Conservation (phyloP, 2,329 filamentous ascomycete species). For the Trichoderma asperellum region DNA sequence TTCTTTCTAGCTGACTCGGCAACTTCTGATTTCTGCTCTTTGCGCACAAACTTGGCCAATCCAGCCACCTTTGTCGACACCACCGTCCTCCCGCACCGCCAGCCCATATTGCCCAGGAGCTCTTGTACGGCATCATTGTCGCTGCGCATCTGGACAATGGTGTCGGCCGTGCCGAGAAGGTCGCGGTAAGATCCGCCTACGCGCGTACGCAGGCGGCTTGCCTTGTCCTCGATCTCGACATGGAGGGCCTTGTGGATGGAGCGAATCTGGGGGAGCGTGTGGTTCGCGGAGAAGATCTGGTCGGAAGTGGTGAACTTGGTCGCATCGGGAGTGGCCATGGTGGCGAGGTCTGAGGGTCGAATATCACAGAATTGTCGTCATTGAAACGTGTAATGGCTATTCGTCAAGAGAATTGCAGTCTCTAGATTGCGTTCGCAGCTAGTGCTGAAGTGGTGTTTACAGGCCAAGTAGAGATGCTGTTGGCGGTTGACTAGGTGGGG, state of each 20-base stretch:
- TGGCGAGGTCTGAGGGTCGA: constrained; percentile 24
- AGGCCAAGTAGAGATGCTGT: neutral
- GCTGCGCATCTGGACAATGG: constrained; percentile 85
- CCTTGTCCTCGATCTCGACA: constrained; percentile 64
- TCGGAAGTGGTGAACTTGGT: constrained; percentile 53
- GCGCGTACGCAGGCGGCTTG: constrained; percentile 63
- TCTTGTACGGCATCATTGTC: constrained; percentile 77
- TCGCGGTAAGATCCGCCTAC: constrained; percentile 78
- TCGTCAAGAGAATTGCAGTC: neutral
- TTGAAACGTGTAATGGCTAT: neutral
- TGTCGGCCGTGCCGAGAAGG: constrained; percentile 87
- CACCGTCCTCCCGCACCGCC: constrained; percentile 72
- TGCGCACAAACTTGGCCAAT: constrained; percentile 52
- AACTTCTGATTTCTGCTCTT: constrained; percentile 37
- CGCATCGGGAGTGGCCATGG: constrained; percentile 52
- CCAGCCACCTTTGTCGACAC: constrained; percentile 68
- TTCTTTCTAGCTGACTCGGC: constrained; percentile 50
- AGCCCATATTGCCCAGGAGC: constrained; percentile 72
- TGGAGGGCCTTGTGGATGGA: constrained; percentile 64
- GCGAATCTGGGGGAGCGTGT: constrained; percentile 67
- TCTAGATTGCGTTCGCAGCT: neutral
- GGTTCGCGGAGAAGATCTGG: constrained; percentile 58
- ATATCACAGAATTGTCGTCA: constrained; percentile 14
- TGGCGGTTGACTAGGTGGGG: constrained; percentile 18
- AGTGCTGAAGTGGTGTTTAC: neutral